Evolutionary conservation across 2,329 filamentous ascomycete species (phyloP).

Genomic region (Fusarium sp.): DNA sequence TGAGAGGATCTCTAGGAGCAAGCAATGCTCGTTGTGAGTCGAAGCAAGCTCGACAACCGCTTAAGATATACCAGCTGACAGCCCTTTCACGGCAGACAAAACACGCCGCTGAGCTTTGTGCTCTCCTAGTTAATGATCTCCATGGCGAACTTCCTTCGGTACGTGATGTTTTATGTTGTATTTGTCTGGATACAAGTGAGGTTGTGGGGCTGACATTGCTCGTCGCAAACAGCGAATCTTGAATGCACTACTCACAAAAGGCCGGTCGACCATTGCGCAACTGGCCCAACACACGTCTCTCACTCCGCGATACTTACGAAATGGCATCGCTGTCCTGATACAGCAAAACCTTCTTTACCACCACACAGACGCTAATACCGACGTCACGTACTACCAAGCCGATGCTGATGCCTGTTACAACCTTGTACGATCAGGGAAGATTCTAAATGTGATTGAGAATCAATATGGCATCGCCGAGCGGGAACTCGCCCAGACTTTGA

Average conservation of each 20-base stretch:
- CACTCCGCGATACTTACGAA: slow-evolving; percentile 76
- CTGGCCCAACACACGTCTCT: slow-evolving; percentile 78
- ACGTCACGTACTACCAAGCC: slow-evolving; percentile 81
- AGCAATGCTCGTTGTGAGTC: slow-evolving; percentile 65
- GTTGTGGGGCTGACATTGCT: slow-evolving; percentile 43
- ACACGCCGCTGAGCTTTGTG: slow-evolving; percentile 86
- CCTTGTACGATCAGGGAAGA: slow-evolving; percentile 81
- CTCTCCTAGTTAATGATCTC: slow-evolving; percentile 85
- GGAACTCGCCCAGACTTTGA: slow-evolving; percentile 76
- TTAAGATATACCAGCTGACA: slow-evolving; percentile 36
- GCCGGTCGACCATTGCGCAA: slow-evolving; percentile 76
- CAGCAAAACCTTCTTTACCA: slow-evolving; percentile 89
- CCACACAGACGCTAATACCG: slow-evolving; percentile 69
- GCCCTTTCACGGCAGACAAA: slow-evolving; percentile 61
- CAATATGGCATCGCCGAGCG: slow-evolving; percentile 79
- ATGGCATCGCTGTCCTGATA: slow-evolving; percentile 83
- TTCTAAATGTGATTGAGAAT: slow-evolving; percentile 77
- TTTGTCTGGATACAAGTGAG: slow-evolving; percentile 4
- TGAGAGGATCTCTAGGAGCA: slow-evolving; percentile 80
- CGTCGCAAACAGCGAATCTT: slow-evolving; percentile 77
- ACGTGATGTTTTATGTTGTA: slow-evolving; percentile 52
- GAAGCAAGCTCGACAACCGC: slow-evolving; percentile 27
- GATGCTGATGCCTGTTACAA: slow-evolving; percentile 84
- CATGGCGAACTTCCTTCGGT: slow-evolving; percentile 94
- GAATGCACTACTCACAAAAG: slow-evolving; percentile 77